Evolutionary conservation across 495 filamentous ascomycete genomes (phyloP), one percentile per base, ranked within the genome.

Genomic region (Xylaria scruposa): DNA sequence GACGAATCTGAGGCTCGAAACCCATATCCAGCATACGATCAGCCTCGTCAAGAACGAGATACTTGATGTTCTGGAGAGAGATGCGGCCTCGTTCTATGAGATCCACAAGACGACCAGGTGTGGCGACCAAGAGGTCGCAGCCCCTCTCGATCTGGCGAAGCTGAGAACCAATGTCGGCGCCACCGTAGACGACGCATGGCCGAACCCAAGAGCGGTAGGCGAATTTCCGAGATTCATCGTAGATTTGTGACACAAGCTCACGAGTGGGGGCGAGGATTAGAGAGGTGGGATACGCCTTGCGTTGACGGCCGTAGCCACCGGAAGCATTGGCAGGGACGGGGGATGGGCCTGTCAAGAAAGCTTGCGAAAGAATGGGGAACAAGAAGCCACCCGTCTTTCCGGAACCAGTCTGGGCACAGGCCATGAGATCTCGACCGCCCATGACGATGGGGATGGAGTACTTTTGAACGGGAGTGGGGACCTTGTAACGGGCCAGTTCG

Each of bases 11-110:
- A 77, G 96, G 96, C 87, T 99, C 96, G 88, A 99, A 99, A 92
- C 96, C 96, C 96, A 99, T 98, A 86, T 99, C 96, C 88, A 99
- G 85, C 96, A 99, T 98, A 82, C 97, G 97, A 86, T 99, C 96
- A 82, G 96, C 96, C 88, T 99, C 96, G 76, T 99, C 96, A 47
- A 99, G 92, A 74, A 99, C 93, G n/a, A 99, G 87, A 79, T 98
- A 99, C 85, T 97, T 98, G 90, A 98, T 98, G 85, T 96, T 97
- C 74, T 89, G 86, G 47, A 98, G 90, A 15, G 95, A 97, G 81
- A 99, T 98, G 80, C 96, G 95, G 74, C 97, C 96, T 85, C 97
- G 93, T 87, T 98, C 97, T 74, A 99, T 97, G 80, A 99, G 86
- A 82, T 99, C 96, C 76, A 98, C 95, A 62, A 98, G 88, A 88